Percentiles rank a stretch among this genome's conserved stretches.
Evolutionary conservation across 2,329 filamentous ascomycete species (phyloP).

Genomic region (Pestalotiopsis sp.): DNA sequence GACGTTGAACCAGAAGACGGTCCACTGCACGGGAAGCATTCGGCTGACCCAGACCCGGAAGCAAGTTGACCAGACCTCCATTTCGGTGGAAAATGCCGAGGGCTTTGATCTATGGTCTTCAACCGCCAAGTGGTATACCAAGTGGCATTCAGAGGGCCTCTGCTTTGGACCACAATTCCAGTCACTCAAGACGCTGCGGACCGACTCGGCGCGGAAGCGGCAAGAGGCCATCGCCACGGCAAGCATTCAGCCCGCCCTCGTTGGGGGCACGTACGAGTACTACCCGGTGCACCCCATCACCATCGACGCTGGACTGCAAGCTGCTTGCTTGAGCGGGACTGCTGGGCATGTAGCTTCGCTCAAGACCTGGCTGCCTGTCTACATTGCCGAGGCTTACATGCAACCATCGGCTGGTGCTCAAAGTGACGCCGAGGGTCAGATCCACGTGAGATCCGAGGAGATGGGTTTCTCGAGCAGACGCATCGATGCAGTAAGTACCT

Average conservation of each 20-base stretch:
- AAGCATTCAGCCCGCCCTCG: neutral
- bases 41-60: neutral
- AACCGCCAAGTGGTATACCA: neutral
- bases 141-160: conserved; percentile 12
- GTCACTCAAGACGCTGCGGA: conserved; percentile 9
- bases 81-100: neutral
- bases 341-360: conserved; percentile 8
- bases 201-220: neutral
- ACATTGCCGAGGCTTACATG: conserved; percentile 17
- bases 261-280: neutral
- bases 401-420: neutral
- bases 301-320: conserved; percentile 21
- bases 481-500: neutral
- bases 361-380: conserved; percentile 15
- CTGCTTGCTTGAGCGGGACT: conserved; percentile 12
- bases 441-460: neutral
- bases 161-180: conserved; percentile 14
- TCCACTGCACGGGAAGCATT: conserved; percentile 20
- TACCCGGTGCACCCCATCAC: conserved; percentile 22
- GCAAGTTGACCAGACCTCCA: neutral
- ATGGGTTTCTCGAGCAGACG: neutral
- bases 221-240: neutral
- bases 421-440: neutral
- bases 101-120: neutral
- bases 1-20: conserved; percentile 4